Percentiles rank a stretch among this genome's conserved stretches.
These are phyloP conservation scores for Pulveroboletus sp. DNA, from an alignment of 768 basidiomycete species.

Conservation along the genomic window DNA sequence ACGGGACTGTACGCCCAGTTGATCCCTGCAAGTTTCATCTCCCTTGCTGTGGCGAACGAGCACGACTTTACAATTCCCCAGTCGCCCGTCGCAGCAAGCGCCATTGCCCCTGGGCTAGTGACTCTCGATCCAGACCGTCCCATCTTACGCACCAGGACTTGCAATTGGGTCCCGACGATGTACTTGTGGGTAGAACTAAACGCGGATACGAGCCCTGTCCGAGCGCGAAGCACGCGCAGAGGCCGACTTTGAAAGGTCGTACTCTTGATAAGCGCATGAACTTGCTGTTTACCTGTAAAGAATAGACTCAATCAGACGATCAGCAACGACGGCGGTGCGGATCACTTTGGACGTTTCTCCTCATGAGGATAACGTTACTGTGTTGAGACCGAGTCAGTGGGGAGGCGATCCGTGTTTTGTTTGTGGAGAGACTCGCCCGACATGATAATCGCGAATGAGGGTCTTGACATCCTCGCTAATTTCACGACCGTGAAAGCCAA, in stretches of 20 bases:
- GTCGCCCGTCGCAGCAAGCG: conserved; percentile 52
- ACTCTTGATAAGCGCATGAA: conserved; percentile 41
- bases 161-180: conserved; percentile 65
- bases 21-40: conserved; percentile 57
- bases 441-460: conserved; percentile 57
- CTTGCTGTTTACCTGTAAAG: conserved; percentile 48
- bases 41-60: conserved; percentile 48
- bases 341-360: conserved; percentile 55
- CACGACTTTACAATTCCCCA: conserved; percentile 41
- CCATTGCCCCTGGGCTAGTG: conserved; percentile 69
- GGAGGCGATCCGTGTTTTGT: no score
- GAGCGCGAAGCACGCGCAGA: not conserved
- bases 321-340: not conserved
- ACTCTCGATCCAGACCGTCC: not conserved
- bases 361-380: conserved; percentile 63
- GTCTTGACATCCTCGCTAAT: conserved; percentile 47
- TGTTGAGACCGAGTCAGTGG: not conserved
- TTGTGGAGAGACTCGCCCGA: conserved; percentile 39
- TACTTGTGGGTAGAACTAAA: conserved; percentile 43
- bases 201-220: conserved; percentile 61
- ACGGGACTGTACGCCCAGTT: conserved; percentile 73
- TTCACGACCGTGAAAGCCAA: conserved; percentile 61
- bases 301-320: not conserved
- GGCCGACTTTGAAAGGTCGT: not conserved
- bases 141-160: conserved; percentile 21